Conservation (phyloP, 805 yeast species). For the Danielia oregonensis region DNA sequence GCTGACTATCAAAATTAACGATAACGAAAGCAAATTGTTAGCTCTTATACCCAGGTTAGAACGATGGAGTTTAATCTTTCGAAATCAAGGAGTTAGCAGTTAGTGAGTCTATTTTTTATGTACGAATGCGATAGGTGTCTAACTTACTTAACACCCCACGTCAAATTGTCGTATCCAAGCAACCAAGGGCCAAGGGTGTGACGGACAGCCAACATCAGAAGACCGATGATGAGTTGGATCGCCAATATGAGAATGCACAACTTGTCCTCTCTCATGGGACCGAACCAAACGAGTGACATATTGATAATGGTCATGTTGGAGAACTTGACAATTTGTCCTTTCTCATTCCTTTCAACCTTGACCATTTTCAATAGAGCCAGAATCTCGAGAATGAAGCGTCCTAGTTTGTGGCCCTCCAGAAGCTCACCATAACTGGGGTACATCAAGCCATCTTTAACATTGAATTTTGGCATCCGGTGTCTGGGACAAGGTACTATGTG, state of each 20-base stretch:
- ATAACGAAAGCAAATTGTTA: too few species aligned
- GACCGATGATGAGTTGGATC: slow-evolving; percentile 64
- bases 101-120: too few species aligned
- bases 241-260: slow-evolving; percentile 58
- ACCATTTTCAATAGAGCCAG: slow-evolving; percentile 52
- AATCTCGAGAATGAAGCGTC: slow-evolving; percentile 32
- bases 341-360: slow-evolving; percentile 22
- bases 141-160: slow-evolving; percentile 39
- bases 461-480: slow-evolving; percentile 83
- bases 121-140: too few species aligned
- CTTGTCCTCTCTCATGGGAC: slow-evolving; percentile 83
- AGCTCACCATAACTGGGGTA: slow-evolving; percentile 53
- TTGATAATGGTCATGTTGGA: slow-evolving; percentile 89
- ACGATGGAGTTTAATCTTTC: too few species aligned
- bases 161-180: slow-evolving; percentile 83
- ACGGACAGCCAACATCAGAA: slow-evolving; percentile 63
- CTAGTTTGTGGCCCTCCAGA: slow-evolving; percentile 23
- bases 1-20: too few species aligned
- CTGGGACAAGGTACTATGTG: slow-evolving; percentile 90
- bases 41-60: too few species aligned
- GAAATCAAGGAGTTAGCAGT: too few species aligned
- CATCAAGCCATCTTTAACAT: slow-evolving; percentile 63
- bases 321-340: slow-evolving; percentile 37
- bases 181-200: slow-evolving; percentile 83
- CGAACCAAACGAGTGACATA: slow-evolving; percentile 76